Percentiles rank a stretch among this genome's conserved stretches.
Evolutionary conservation across 108 stramenopile genomes (phyloP).

Genomic region (Skeletonema menzelii): DNA sequence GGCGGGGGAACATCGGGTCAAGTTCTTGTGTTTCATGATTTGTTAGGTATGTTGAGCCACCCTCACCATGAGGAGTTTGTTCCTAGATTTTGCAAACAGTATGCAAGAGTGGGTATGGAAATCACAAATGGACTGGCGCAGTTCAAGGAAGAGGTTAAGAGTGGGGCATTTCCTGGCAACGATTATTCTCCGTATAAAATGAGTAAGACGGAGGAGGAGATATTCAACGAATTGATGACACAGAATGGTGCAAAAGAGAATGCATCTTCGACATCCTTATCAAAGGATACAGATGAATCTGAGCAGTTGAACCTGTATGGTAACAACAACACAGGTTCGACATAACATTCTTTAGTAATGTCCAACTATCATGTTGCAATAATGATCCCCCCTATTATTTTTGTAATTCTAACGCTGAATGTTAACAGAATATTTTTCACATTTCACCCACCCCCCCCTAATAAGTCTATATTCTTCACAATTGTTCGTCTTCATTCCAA

Average conservation of each 20-base stretch:
- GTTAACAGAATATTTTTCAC: neutral
- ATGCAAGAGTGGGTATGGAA: constrained; percentile 89
- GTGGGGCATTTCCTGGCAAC: constrained; percentile 86
- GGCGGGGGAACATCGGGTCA: constrained; percentile 92
- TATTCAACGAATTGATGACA: constrained; percentile 70
- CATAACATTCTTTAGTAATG: neutral
- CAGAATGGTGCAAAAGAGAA: constrained; percentile 59
- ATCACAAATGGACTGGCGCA: constrained; percentile 87
- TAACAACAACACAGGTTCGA: constrained; percentile 11
- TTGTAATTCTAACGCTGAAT: neutral
- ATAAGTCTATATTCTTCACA: neutral
- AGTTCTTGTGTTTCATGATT: constrained; percentile 97
- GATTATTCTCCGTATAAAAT: constrained; percentile 93
- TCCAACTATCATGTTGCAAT: neutral
- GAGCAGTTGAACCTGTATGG: constrained; percentile 81
- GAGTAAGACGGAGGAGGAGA: constrained; percentile 62
- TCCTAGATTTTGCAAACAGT: constrained; percentile 97
- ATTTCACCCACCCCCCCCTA: neutral
- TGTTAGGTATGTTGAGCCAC: constrained; percentile 96
- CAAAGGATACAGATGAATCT: constrained; percentile 75
- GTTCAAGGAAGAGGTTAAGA: constrained; percentile 93
- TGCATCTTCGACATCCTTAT: constrained; percentile 39
- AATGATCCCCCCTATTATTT: neutral
- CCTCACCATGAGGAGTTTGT: constrained; percentile 97
- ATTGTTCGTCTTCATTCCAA: neutral